These are phyloP conservation scores for Teunomyces pallodes DNA, from an alignment of 805 yeast genomes.

Conservation along the genomic window DNA sequence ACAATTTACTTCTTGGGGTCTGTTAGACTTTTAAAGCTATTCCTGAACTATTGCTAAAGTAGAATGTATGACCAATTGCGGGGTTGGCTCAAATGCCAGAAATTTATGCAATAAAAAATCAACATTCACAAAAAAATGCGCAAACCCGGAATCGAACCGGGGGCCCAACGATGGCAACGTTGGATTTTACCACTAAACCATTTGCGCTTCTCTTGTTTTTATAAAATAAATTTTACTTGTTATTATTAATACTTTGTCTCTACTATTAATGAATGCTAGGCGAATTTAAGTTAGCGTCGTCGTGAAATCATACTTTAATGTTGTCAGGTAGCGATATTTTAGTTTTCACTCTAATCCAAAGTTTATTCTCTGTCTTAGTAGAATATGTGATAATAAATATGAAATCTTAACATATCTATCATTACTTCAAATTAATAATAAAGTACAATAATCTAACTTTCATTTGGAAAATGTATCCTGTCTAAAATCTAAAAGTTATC, in stretches of 20 bases:
- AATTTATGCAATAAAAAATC: not conserved
- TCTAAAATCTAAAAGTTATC: not conserved
- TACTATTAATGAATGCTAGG: not conserved
- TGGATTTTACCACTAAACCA: slow-evolving; percentile 5
- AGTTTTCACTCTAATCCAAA: not conserved
- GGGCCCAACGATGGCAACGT: slow-evolving; percentile 5
- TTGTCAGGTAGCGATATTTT: not conserved
- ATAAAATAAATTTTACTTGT: not conserved
- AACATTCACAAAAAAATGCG: not conserved
- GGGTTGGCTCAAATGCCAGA: not conserved
- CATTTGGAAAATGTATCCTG: not conserved
- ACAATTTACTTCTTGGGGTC: not conserved
- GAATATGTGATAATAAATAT: not conserved
- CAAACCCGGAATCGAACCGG: slow-evolving; percentile 5
- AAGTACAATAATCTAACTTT: not conserved
- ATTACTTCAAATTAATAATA: not conserved
- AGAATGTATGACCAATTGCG: too few relatives aligned
- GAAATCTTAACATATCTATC: not conserved
- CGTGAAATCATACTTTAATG: not conserved
- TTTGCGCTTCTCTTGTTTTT: not conserved
- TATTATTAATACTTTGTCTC: not conserved
- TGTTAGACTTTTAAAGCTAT: not conserved
- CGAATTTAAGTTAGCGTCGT: not conserved
- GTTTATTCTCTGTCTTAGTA: not conserved
- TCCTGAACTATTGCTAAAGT: too few relatives aligned